phyloP scores from a whole-genome alignment of 2,329 filamentous ascomycete species.

The Rosellinia necatrix region DNA sequence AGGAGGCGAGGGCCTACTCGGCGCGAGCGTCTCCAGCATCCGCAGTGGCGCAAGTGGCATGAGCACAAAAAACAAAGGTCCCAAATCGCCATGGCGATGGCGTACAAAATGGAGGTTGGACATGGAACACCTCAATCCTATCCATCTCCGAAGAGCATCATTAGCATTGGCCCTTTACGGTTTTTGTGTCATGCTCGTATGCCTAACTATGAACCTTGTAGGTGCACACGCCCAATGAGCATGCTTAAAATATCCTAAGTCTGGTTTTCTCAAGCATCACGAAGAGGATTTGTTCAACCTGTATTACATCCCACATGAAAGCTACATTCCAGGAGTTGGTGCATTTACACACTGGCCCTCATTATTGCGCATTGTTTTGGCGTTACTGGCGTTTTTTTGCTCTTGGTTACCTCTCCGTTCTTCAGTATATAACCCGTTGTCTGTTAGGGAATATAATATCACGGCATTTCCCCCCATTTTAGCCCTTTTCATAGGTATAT shows the following conservation, averaged over 20 bases:
- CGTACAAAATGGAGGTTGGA: slow-evolving; percentile 63
- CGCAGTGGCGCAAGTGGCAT: slow-evolving; percentile 47
- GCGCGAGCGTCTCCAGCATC: slow-evolving; percentile 52
- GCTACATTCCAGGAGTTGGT: slow-evolving; percentile 15
- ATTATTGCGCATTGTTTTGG: slow-evolving; percentile 28
- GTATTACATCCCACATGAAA: background rate
- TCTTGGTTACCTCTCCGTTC: slow-evolving; percentile 4
- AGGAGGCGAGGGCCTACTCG: slow-evolving; percentile 45
- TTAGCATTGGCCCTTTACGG: slow-evolving; percentile 83
- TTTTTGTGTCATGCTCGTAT: slow-evolving; percentile 84
- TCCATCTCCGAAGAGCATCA: slow-evolving; percentile 71
- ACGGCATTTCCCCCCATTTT: too few species aligned
- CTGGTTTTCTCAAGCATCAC: background rate
- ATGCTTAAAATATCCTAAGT: background rate
- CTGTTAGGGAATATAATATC: slow-evolving; percentile 8
- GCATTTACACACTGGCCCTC: slow-evolving; percentile 10
- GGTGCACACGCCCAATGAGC: slow-evolving; percentile 67
- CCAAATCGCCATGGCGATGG: slow-evolving; percentile 53
- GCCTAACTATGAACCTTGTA: slow-evolving; percentile 82
- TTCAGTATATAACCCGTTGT: slow-evolving; percentile 21
- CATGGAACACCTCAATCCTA: slow-evolving; percentile 66
- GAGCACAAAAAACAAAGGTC: slow-evolving; percentile 42
- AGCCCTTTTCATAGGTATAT: too few species aligned
- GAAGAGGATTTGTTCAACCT: background rate
- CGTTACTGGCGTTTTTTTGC: slow-evolving; percentile 21